A percentile compares a stretch with the other conserved stretches of the same genome.
Evolutionary conservation across 164 flowering plant genomes (phyloP).

Genomic region (Liquidambar formosana): DNA sequence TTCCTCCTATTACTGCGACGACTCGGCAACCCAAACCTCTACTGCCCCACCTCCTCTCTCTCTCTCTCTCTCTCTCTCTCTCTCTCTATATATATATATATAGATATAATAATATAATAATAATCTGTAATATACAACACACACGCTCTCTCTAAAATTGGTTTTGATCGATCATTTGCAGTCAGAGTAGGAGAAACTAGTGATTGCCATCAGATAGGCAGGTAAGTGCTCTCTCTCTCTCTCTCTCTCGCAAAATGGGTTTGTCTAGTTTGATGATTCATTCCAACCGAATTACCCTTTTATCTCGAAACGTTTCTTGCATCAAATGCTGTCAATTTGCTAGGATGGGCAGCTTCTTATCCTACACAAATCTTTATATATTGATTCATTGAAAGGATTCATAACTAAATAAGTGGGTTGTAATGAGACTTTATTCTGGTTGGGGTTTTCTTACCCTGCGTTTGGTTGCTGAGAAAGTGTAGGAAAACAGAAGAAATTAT

Average conservation of each 20-base stretch:
- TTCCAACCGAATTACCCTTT: not conserved
- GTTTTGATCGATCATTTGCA: not conserved
- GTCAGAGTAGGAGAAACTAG: not conserved
- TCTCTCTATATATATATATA: not conserved
- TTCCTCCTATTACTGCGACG: not conserved
- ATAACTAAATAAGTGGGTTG: not conserved
- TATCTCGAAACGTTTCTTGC: not conserved
- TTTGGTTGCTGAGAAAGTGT: not conserved
- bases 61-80: not conserved
- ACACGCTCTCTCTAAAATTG: not conserved
- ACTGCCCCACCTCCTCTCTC: not conserved
- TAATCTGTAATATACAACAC: too few species aligned
- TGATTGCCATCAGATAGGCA: not conserved
- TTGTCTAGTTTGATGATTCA: not conserved
- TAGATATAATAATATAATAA: too few species aligned
- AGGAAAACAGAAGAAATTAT: not conserved
- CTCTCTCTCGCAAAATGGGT: not conserved
- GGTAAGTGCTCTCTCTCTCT: not conserved
- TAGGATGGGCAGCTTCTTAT: not conserved
- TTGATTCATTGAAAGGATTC: not conserved
- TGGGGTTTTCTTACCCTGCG: not conserved
- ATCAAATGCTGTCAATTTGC: not conserved
- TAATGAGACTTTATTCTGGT: not conserved
- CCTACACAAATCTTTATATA: not conserved
- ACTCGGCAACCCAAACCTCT: not conserved